Percentiles rank a stretch among this genome's conserved stretches.
phyloP scores from a whole-genome alignment of 176 grass and related monocot genomes.

The Urochloa ruziziensis region DNA sequence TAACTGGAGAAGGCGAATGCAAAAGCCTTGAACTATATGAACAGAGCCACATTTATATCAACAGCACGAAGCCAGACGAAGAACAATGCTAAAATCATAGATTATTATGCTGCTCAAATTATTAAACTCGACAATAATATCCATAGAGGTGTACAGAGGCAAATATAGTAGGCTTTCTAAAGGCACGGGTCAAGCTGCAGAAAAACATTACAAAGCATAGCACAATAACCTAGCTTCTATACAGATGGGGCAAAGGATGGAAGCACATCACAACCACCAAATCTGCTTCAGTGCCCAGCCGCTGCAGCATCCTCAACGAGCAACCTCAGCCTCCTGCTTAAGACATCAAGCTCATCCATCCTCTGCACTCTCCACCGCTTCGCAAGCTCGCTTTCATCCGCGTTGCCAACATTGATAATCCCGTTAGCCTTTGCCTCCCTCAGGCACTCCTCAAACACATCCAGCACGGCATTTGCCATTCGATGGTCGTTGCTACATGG shows the following conservation, averaged over 20 bases:
- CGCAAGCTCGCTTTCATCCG: conserved; percentile 31
- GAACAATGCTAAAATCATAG: conserved; percentile 29
- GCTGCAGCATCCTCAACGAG: conserved; percentile 49
- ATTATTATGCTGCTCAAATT: conserved; percentile 29
- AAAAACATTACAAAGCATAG: conserved; percentile 41
- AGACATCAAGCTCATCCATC: conserved; percentile 66
- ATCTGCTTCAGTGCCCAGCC: conserved; percentile 32
- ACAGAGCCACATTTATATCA: neutral
- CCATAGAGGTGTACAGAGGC: conserved; percentile 34
- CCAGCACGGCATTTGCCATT: conserved; percentile 50
- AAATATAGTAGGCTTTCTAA: conserved; percentile 33
- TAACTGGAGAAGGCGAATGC: neutral
- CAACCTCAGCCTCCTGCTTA: conserved; percentile 65
- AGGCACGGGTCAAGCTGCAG: conserved; percentile 26
- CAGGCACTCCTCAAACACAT: conserved; percentile 77
- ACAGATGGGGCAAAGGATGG: conserved; percentile 19
- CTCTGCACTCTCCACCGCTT: conserved; percentile 68
- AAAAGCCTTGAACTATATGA: conserved; percentile 11
- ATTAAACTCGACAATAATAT: conserved; percentile 38
- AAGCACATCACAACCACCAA: conserved; percentile 23
- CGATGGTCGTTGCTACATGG: conserved; percentile 28
- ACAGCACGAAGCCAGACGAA: neutral
- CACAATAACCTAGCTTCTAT: conserved; percentile 43
- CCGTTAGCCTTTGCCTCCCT: conserved; percentile 48
- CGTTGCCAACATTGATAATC: neutral